Evolutionary conservation across 768 basidiomycete genomes (phyloP), one percentile per base, ranked within the genome.

Genomic region (Boletus rufocinnamomeus): DNA sequence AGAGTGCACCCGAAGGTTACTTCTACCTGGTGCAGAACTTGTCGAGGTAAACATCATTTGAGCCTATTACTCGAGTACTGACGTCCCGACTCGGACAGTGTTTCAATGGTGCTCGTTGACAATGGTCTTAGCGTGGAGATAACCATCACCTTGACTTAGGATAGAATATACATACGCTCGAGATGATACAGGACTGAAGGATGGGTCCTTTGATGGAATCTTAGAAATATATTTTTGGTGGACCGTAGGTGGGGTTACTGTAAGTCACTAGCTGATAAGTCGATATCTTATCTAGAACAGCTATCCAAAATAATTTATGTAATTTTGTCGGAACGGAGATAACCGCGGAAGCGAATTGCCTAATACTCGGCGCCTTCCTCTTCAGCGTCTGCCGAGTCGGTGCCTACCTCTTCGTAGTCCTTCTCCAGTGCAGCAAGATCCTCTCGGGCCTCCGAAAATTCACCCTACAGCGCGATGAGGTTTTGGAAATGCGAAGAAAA

Each of bases 371-470:
- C 63, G 55, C 73, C 80, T 67, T 81, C 81, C 69, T 88, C 88
- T 71, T 89, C 89, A 63, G 74, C 82, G 61, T 89, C 89, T 54
- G 82, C 87, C 32, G 88, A 88, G 73, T 90, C 89, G 49, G 81
- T 86, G 57, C 88, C 88, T 63, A 90, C 93, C 75, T 96, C 92
- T 73, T 94, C 91, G 69, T 93, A 94, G 73, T 94, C 93, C 74
- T 92, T 95, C 79, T 98, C 95, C 58, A 98, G 85, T 8, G 96
- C 96, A 44, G 96, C 96, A 61, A 98, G 87, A 78, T 98, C 96
- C 74, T 98, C 96, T 66, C 95, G 90, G 47, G 96, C 96, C 78
- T 97, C 95, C 48, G 93, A 95, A 79, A 98, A 98, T 78, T 98
- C 96, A 76, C 96, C 96, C 80, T 85, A 50, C n/a, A 54, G 46